Evolutionary conservation across 2,329 filamentous ascomycete genomes (phyloP), one percentile per base, ranked within the genome.

Genomic region (Peltaster fructicola): DNA sequence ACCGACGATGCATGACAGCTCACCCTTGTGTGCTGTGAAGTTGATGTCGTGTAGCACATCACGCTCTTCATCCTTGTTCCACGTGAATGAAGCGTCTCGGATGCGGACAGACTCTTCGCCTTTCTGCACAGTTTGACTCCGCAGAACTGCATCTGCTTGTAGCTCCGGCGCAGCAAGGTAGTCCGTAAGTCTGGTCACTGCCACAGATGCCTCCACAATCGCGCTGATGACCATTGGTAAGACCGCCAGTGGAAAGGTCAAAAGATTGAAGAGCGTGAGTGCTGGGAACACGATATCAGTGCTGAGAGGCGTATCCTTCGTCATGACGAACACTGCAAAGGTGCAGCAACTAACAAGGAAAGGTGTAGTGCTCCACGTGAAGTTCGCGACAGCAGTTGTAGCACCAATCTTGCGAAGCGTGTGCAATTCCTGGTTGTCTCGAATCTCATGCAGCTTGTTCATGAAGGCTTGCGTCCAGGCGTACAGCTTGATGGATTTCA

Each of bases 401-500:
- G 84, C 85, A 32, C 88, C 88, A 39, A 98, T 98, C 54, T 85
- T 93, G 34, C 88, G 76, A 29, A 98, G 64, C 14, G 90, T 98
- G 58, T 88, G 88, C 27, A 98, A 61, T 53, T 98, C 88, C 41
- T 81, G 69, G 43, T 98, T 88, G 53, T 98, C 98, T 52, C 88
- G 73, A 32, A 98, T 82, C 49, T 79, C 78, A 54, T 88, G 95
- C 30, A 98, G 69, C 54, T 91, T 92, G 53, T 82, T 88, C 73
- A 93, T 92, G 48, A 98, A 98, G 8, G 88, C 85, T 15, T 74
- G 76, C 15, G 84, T 85, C 88, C 88, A 98, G 15, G 88, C 88
- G 49, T 93, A 98, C 11, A 98, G 68, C 57, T 98, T 98, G 59
- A 98, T 63, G 47, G 82, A 91, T 61, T 98, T 98, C 79, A 98